These are phyloP conservation scores for Ascochyta clinopodiicola DNA, from an alignment of 2,329 filamentous ascomycete species.

Conservation along the genomic window DNA sequence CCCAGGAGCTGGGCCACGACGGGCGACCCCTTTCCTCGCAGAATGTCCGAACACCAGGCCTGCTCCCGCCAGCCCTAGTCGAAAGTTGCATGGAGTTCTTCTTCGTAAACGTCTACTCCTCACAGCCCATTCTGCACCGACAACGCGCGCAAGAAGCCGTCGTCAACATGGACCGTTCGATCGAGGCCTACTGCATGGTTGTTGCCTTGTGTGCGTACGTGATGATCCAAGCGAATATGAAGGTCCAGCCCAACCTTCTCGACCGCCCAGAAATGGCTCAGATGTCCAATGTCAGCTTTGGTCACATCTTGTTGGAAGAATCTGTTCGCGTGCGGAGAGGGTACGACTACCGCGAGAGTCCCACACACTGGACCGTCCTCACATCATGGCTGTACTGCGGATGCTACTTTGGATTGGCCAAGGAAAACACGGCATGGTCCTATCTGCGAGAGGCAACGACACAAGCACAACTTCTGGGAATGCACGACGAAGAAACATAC, in stretches of 20 bases:
- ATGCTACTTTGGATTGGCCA: constrained; percentile 67
- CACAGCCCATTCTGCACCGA: constrained; percentile 65
- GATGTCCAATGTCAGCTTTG: constrained; percentile 54
- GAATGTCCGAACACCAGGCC: constrained; percentile 55
- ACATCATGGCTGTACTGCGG: constrained; percentile 69
- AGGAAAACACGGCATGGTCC: constrained; percentile 67
- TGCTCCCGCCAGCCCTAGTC: constrained; percentile 59
- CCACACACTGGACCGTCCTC: constrained; percentile 63
- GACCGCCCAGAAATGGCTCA: constrained; percentile 53
- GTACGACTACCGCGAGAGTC: constrained; percentile 65
- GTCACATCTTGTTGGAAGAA: constrained; percentile 65
- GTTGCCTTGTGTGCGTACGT: constrained; percentile 59
- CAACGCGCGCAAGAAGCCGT: constrained; percentile 60
- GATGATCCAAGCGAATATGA: constrained; percentile 58
- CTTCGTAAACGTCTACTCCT: constrained; percentile 68
- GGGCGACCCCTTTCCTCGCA: constrained; percentile 51
- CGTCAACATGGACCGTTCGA: constrained; percentile 57
- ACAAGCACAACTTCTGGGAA: constrained; percentile 63
- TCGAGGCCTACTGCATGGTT: constrained; percentile 66
- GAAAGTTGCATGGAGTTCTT: constrained; percentile 65
- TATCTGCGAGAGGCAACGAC: constrained; percentile 68
- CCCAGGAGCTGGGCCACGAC: constrained; percentile 49
- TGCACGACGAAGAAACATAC: constrained; percentile 66
- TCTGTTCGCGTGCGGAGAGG: constrained; percentile 62
- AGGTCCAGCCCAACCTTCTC: constrained; percentile 52